Conservation (phyloP, 257 asterid species). For the Oldenlandia corymbosa region DNA sequence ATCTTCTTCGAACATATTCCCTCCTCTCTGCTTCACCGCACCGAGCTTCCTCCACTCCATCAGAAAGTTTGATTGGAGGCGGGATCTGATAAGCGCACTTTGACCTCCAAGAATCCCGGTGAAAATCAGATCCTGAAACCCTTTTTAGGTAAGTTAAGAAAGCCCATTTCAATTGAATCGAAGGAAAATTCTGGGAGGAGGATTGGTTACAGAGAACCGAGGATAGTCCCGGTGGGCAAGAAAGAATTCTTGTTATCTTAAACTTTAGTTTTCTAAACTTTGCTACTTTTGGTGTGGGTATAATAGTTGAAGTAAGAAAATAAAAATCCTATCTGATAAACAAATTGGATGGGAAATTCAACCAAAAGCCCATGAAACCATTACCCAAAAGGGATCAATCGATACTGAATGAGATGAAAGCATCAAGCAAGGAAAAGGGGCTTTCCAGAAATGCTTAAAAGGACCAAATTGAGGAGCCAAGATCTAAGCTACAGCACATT, state of each 20-base stretch:
- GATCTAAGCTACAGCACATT: slow-evolving; percentile 1
- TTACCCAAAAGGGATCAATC: background rate
- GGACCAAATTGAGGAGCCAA: background rate
- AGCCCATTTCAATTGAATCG: slow-evolving; percentile 44
- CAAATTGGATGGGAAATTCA: background rate
- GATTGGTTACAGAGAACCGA: slow-evolving; percentile 56
- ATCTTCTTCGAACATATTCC: slow-evolving; percentile 44
- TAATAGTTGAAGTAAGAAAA: background rate
- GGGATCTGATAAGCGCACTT: slow-evolving; percentile 76
- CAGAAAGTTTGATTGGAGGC: slow-evolving; percentile 55
- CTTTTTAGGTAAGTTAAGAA: slow-evolving; percentile 41
- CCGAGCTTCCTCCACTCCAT: slow-evolving; percentile 67
- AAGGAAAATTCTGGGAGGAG: slow-evolving; percentile 27
- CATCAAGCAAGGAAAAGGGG: background rate
- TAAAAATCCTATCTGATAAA: background rate
- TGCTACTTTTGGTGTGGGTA: too few species aligned
- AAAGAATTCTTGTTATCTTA: too few species aligned
- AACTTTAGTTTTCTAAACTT: too few species aligned
- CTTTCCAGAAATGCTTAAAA: background rate
- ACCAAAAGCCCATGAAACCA: background rate
- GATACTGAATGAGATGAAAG: background rate
- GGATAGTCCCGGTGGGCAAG: slow-evolving; percentile 96
- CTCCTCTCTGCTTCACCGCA: slow-evolving; percentile 69
- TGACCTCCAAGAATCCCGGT: slow-evolving; percentile 79
- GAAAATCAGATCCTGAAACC: slow-evolving; percentile 44